Evolutionary conservation across 108 stramenopile genomes (phyloP).

Genomic region (Nitzschia sp.): DNA sequence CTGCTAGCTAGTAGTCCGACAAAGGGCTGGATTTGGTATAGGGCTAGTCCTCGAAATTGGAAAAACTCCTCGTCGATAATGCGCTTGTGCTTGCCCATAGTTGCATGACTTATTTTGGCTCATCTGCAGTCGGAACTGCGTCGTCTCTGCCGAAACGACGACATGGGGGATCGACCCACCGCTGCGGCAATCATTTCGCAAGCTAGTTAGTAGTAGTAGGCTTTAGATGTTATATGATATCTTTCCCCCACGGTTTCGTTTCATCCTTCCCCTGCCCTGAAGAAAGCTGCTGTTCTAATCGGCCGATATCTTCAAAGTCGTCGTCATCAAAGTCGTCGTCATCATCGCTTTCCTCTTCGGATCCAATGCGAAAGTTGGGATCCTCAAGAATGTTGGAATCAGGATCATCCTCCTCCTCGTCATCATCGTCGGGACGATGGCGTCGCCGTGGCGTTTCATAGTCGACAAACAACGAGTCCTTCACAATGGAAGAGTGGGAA

Average conservation of each 20-base stretch:
- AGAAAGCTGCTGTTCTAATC: not conserved
- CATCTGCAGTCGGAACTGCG: no score
- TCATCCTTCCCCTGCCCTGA: not conserved
- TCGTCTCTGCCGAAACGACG: no score
- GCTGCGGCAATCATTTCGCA: no score
- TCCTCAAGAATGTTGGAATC: no score
- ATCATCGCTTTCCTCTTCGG: not conserved
- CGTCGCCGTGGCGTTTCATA: not conserved
- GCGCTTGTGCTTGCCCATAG: no score
- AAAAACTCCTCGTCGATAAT: no score
- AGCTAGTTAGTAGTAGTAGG: no score
- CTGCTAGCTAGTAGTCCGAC: no score
- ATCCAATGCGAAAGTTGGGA: conserved; percentile 4
- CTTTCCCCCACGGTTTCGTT: conserved; percentile 2
- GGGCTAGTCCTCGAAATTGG: no score
- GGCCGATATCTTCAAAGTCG: conserved; percentile 15
- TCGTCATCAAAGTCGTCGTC: conserved; percentile 4
- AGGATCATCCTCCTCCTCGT: not conserved
- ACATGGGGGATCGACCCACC: no score
- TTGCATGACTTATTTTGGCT: no score
- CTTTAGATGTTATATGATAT: conserved; percentile 21
- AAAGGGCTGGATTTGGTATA: no score
- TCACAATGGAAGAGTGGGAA: conserved; percentile 36
- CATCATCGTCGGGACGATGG: not conserved
- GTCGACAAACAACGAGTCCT: conserved; percentile 38